These are phyloP conservation scores for Gossypium australe DNA, from an alignment of 345 rosid species.

Conservation along the genomic window DNA sequence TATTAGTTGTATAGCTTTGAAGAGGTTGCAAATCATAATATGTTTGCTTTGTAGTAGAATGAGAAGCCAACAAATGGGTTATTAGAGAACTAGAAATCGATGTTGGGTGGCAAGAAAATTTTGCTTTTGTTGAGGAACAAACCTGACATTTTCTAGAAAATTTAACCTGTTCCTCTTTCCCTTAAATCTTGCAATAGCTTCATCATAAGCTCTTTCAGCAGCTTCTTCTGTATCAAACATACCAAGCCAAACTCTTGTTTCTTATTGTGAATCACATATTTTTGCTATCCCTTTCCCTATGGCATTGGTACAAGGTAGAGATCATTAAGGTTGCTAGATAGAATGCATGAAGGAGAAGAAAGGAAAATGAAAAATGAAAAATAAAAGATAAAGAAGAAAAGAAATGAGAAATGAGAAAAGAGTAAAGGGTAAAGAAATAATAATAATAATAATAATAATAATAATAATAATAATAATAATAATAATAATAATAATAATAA, in stretches of 20 bases:
- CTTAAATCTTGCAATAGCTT: conserved; percentile 68
- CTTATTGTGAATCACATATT: conserved; percentile 75
- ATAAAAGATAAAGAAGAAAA: too few relatives aligned
- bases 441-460: too few relatives aligned
- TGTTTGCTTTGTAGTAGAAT: conserved; percentile 7
- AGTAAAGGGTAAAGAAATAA: too few relatives aligned
- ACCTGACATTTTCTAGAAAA: conserved; percentile 62
- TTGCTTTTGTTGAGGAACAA: conserved; percentile 20
- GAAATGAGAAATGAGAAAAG: too few relatives aligned
- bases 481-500: too few relatives aligned
- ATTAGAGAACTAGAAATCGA: conserved; percentile 13
- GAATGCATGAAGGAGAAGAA: too few relatives aligned
- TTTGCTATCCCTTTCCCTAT: conserved; percentile 92
- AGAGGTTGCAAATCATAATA: conserved; percentile 19
- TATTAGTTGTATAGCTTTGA: background rate
- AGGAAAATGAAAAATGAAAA: too few relatives aligned
- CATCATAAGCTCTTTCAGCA: conserved; percentile 81
- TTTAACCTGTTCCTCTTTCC: conserved; percentile 76
- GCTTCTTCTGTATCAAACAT: conserved; percentile 78
- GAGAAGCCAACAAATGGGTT: background rate
- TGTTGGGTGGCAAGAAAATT: conserved; percentile 21
- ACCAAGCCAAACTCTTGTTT: conserved; percentile 80
- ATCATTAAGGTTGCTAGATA: too few relatives aligned
- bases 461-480: too few relatives aligned
- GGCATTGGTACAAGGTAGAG: conserved; percentile 20